phyloP scores from a whole-genome alignment of 73 alveolate species.

The Vitrella brassicaformis region DNA sequence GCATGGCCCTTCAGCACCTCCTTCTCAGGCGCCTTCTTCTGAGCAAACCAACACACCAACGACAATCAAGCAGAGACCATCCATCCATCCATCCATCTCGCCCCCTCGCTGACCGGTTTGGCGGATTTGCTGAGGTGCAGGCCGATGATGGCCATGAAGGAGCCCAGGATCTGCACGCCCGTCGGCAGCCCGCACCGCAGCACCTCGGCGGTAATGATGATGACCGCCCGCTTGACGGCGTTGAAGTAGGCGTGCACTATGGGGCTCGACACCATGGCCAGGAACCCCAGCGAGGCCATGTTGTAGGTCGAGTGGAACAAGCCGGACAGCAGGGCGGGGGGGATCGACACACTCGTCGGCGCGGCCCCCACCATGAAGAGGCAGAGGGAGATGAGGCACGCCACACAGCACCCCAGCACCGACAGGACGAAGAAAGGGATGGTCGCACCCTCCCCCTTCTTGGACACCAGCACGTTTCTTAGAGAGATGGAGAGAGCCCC shows the following conservation, averaged over 20 bases:
- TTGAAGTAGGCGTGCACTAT: background rate
- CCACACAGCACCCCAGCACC: background rate
- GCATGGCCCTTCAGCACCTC: too few species aligned
- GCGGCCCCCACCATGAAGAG: background rate
- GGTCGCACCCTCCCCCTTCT: background rate
- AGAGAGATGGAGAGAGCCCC: background rate
- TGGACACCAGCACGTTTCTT: background rate
- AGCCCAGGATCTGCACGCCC: background rate
- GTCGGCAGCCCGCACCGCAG: background rate
- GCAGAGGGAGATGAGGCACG: background rate
- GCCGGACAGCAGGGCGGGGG: background rate
- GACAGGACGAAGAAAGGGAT: background rate
- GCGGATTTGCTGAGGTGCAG: background rate
- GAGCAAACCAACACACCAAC: too few species aligned
- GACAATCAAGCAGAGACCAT: background rate
- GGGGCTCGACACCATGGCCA: background rate
- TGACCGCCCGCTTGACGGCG: background rate
- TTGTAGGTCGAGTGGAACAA: background rate
- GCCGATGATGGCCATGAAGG: background rate
- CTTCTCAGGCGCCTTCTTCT: too few species aligned
- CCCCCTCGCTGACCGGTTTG: background rate
- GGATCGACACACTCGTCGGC: background rate
- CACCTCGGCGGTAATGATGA: background rate
- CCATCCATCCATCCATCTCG: background rate
- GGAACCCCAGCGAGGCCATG: background rate